A percentile compares a stretch with the other conserved stretches of the same genome.
Conservation (phyloP, 257 asterid genomes). For the Solanum sejunctum region DNA sequence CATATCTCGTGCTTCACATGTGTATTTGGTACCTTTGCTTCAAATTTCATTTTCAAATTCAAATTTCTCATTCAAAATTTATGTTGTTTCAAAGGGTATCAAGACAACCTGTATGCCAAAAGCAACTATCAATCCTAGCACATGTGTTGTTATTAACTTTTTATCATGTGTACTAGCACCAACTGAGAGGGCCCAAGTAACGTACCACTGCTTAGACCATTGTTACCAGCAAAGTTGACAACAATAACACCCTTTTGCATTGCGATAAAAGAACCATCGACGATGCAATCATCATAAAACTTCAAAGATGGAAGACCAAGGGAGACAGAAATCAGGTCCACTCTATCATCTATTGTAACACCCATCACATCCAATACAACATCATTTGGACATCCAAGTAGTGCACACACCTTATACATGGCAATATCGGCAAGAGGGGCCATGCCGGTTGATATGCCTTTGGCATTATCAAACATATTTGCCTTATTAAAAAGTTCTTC, state of each 20-base stretch:
- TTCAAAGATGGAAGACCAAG: neutral
- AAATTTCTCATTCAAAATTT: too few relatives aligned
- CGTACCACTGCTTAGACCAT: neutral
- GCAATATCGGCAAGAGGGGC: conserved; percentile 51
- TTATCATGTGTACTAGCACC: conserved; percentile 29
- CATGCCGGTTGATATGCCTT: neutral
- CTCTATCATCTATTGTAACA: conserved; percentile 21
- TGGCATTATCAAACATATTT: conserved; percentile 23
- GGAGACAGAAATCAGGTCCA: conserved; percentile 17
- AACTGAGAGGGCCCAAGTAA: conserved; percentile 27
- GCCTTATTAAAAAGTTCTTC: conserved; percentile 16
- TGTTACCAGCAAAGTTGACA: conserved; percentile 14
- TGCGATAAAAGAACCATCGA: conserved; percentile 25
- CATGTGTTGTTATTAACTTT: conserved; percentile 5
- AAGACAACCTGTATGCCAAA: too few relatives aligned
- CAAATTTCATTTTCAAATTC: too few relatives aligned
- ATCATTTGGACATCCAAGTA: neutral
- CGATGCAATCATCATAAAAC: neutral
- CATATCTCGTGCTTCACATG: too few relatives aligned
- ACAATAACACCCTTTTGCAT: conserved; percentile 23
- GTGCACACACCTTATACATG: conserved; percentile 17
- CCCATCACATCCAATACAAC: conserved; percentile 26
- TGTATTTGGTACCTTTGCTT: too few relatives aligned
- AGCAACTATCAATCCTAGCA: neutral
- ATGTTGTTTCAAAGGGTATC: too few relatives aligned